Conservation (phyloP, 768 basidiomycete species). For the Clavaria fumosa region DNA sequence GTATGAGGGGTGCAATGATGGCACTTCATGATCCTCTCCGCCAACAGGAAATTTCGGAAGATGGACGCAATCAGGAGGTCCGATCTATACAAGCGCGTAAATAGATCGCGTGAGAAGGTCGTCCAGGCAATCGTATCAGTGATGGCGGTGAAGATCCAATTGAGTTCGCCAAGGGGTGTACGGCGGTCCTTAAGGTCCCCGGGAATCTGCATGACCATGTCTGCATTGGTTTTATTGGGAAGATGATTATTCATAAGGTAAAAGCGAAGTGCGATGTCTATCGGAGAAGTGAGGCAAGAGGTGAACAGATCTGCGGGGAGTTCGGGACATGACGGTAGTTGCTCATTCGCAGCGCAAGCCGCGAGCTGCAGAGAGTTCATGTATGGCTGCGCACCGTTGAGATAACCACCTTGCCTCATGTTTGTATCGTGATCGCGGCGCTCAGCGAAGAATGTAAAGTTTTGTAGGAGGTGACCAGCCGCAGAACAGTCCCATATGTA, state of each 20-base stretch:
- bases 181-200: slow-evolving; percentile 94
- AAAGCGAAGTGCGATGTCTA: slow-evolving; percentile 91
- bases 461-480: slow-evolving; percentile 85
- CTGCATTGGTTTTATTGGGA: slow-evolving; percentile 62
- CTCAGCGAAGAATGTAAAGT: slow-evolving; percentile 73
- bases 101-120: slow-evolving; percentile 83
- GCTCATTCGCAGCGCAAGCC: slow-evolving; percentile 83
- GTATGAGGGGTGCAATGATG: slow-evolving; percentile 96
- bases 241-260: slow-evolving; percentile 85
- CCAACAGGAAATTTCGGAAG: slow-evolving; percentile 93
- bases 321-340: slow-evolving; percentile 88
- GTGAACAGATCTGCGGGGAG: slow-evolving; percentile 97
- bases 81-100: slow-evolving; percentile 86
- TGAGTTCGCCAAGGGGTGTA: slow-evolving; percentile 94
- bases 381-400: slow-evolving; percentile 52
- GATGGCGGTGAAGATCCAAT: slow-evolving; percentile 98
- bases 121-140: slow-evolving; percentile 99
- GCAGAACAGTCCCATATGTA: slow-evolving; percentile 99
- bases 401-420: slow-evolving; percentile 40
- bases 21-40: slow-evolving; percentile 95
- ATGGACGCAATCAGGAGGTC: slow-evolving; percentile 92
- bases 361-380: slow-evolving; percentile 88
- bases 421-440: slow-evolving; percentile 55
- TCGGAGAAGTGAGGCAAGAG: slow-evolving; percentile 92
- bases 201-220: slow-evolving; percentile 90